Percentiles rank a stretch among this genome's conserved stretches.
Conservation (phyloP, 2,329 filamentous ascomycete species). For the Phialocephala subalpina region DNA sequence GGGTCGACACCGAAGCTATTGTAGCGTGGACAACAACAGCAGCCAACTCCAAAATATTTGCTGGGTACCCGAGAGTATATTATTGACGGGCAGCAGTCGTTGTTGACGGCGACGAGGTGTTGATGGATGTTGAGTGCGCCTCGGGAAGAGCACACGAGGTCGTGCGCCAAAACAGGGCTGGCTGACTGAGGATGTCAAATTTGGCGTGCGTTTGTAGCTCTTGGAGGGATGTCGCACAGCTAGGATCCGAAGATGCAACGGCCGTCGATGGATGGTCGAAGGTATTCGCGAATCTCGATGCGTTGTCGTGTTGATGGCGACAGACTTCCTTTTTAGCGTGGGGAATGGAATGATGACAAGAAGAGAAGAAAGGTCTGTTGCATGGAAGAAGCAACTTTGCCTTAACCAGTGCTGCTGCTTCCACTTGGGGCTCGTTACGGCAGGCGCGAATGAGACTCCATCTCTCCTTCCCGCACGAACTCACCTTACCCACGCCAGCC, state of each 20-base stretch:
- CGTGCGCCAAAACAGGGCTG: conserved; percentile 29
- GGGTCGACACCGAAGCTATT: conserved; percentile 8
- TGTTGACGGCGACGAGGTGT: conserved; percentile 9
- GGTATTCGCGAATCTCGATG: background rate
- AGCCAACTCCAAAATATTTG: conserved; percentile 18
- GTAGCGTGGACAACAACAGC: conserved; percentile 15
- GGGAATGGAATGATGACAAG: conserved; percentile 7
- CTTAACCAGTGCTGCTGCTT: too few species aligned
- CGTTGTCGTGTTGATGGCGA: background rate
- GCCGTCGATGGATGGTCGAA: background rate
- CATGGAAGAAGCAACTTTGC: background rate
- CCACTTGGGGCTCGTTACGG: conserved; percentile 4
- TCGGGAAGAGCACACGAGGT: conserved; percentile 21
- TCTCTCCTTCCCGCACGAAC: background rate
- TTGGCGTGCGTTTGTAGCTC: conserved; percentile 28
- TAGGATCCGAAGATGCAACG: conserved; percentile 5
- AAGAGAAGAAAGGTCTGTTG: conserved; percentile 8
- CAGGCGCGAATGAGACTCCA: conserved; percentile 4
- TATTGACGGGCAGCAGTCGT: conserved; percentile 9
- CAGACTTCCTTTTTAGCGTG: too few species aligned
- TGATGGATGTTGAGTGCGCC: conserved; percentile 11
- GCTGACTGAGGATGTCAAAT: conserved; percentile 8
- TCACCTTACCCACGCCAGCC: background rate
- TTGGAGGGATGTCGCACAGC: conserved; percentile 9
- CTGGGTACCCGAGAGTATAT: background rate